Conservation (phyloP, 164 flowering plant species). For the Aristolochia fimbriata region DNA sequence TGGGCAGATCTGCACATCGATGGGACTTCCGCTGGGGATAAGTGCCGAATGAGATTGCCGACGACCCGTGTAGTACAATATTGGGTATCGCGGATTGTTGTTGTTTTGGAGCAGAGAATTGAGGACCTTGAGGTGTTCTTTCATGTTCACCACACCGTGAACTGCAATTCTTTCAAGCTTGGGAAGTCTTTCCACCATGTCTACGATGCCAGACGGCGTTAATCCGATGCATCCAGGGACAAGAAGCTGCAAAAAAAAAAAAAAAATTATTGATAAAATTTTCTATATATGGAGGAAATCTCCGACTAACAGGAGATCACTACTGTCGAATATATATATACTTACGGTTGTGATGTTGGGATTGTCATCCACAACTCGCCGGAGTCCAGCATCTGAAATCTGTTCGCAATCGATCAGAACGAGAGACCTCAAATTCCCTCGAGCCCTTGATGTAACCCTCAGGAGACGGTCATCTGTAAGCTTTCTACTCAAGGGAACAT, state of each 20-base stretch:
- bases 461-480: slow-evolving; percentile 35
- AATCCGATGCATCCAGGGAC: slow-evolving; percentile 57
- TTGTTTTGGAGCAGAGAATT: slow-evolving; percentile 16
- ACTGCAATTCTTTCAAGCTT: slow-evolving; percentile 31
- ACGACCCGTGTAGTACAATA: neutral
- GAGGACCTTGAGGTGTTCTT: slow-evolving; percentile 37
- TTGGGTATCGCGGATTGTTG: slow-evolving; percentile 2
- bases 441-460: slow-evolving; percentile 39
- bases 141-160: slow-evolving; percentile 40
- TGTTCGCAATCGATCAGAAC: slow-evolving; percentile 34
- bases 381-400: slow-evolving; percentile 68
- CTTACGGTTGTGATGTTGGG: slow-evolving; percentile 47
- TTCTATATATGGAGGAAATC: too few relatives aligned
- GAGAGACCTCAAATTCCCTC: slow-evolving; percentile 46
- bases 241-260: slow-evolving; percentile 36
- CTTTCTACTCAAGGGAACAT: slow-evolving; percentile 33
- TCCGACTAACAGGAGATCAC: neutral
- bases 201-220: slow-evolving; percentile 51
- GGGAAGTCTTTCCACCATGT: slow-evolving; percentile 35
- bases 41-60: neutral
- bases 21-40: neutral
- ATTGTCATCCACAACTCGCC: slow-evolving; percentile 28
- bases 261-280: too few relatives aligned
- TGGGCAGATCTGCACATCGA: slow-evolving; percentile 66
- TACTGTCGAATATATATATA: neutral